Conservation (phyloP, 345 rosid species). For the Eucalyptus pauciflora region DNA sequence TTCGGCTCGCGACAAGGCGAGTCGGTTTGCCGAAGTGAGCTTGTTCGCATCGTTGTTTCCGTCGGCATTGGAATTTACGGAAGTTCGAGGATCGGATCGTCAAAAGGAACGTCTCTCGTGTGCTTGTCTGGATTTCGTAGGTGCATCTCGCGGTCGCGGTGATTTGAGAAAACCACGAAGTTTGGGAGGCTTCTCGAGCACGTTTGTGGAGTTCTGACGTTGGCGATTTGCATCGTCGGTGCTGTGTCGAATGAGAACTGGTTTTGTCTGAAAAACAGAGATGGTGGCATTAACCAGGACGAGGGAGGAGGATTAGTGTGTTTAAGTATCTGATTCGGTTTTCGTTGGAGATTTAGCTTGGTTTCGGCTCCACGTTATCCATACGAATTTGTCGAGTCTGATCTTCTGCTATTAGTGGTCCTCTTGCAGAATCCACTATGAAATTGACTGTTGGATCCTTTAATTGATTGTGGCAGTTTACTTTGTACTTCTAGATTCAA, state of each 20-base stretch:
- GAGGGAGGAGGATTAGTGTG: not conserved
- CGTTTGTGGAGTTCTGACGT: not conserved
- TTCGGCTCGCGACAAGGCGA: not conserved
- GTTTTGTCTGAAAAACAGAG: not conserved
- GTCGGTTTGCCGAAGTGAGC: not conserved
- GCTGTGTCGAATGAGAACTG: not conserved
- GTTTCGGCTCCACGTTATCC: not conserved
- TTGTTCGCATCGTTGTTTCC: not conserved
- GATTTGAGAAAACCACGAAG: not conserved
- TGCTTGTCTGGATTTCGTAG: not conserved
- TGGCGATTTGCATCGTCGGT: not conserved
- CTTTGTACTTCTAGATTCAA: not conserved
- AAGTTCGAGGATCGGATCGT: not conserved
- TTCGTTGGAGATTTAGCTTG: not conserved
- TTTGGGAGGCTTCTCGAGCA: not conserved
- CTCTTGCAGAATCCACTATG: not conserved
- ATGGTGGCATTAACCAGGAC: not conserved
- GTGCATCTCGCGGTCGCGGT: not conserved
- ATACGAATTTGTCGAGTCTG: not conserved
- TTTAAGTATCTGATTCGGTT: not conserved
- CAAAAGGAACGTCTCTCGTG: not conserved
- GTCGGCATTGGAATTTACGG: not conserved
- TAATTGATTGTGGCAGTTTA: not conserved
- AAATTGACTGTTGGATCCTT: not conserved
- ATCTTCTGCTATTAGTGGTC: not conserved